These are phyloP conservation scores for Penicillium salamii DNA, from an alignment of 495 filamentous ascomycete genomes.

Conservation along the genomic window DNA sequence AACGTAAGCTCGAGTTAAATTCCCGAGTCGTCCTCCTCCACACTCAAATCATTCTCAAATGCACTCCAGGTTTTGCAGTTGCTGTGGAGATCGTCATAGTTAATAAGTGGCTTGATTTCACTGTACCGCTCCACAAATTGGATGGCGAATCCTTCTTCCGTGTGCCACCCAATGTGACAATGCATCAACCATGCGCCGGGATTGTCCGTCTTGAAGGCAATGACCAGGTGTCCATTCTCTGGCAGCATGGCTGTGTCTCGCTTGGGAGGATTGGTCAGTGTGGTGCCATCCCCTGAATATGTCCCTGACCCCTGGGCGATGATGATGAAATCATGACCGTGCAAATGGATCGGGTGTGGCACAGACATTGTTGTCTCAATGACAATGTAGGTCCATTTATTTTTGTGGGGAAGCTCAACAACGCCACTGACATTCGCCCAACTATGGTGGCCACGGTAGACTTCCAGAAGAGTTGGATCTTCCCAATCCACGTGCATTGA, in stretches of 20 bases:
- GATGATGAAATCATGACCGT: constrained; percentile 58
- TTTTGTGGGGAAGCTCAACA: constrained; percentile 52
- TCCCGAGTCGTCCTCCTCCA: constrained; percentile 2
- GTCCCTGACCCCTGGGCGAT: constrained; percentile 11
- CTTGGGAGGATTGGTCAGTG: constrained; percentile 46
- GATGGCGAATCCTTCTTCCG: constrained; percentile 40
- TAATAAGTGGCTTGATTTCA: constrained; percentile 15
- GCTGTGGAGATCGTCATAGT: constrained; percentile 3
- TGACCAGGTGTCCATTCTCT: constrained; percentile 37
- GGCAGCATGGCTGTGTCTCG: constrained; percentile 60
- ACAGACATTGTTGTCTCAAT: constrained; percentile 56
- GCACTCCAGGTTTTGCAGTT: constrained; percentile 14
- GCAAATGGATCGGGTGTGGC: constrained; percentile 79
- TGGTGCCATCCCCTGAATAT: constrained; percentile 8
- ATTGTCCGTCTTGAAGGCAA: constrained; percentile 55
- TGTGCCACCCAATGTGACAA: constrained; percentile 53
- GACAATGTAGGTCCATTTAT: constrained; percentile 57
- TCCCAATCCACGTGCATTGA: constrained; percentile 27
- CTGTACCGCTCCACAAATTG: constrained; percentile 44
- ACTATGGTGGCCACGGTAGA: constrained; percentile 13
- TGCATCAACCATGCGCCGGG: constrained; percentile 55
- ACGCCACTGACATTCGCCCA: constrained; percentile 18
- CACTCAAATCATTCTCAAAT: constrained; percentile 2
- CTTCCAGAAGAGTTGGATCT: constrained; percentile 24
- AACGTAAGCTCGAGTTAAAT: constrained; percentile 4